phyloP scores from a whole-genome alignment of 2,329 filamentous ascomycete genomes.

The Tolypocladium tundrense region DNA sequence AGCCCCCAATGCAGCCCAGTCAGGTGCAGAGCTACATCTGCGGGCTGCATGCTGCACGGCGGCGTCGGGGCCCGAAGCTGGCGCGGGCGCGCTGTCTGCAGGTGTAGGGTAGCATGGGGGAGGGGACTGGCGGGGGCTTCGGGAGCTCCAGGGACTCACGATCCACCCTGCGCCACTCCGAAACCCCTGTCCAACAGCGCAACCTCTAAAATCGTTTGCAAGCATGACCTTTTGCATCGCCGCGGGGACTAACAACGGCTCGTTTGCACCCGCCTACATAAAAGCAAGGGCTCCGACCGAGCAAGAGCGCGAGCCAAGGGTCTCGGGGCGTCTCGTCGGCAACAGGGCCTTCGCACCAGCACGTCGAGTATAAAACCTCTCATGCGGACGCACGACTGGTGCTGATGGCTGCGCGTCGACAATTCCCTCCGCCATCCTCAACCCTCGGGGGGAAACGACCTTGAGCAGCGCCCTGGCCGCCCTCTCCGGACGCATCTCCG shows the following conservation, averaged over 20 bases:
- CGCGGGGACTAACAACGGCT: neutral
- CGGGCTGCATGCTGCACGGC: neutral
- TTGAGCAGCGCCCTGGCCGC: neutral
- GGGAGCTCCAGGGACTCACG: neutral
- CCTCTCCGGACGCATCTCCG: neutral
- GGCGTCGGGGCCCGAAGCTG: neutral
- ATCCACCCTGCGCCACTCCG: conserved; percentile 3
- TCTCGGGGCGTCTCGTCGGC: neutral
- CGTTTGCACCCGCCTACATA: neutral
- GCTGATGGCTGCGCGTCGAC: neutral
- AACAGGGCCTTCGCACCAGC: neutral
- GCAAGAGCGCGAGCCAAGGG: neutral
- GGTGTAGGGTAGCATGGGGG: neutral
- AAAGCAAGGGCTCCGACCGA: neutral
- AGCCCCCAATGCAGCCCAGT: neutral
- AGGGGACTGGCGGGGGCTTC: neutral
- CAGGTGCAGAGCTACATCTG: neutral
- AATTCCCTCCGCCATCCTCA: neutral
- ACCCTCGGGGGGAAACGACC: neutral
- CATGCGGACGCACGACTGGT: neutral
- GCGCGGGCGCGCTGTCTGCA: neutral
- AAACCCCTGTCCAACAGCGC: conserved; percentile 2
- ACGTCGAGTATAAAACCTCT: neutral
- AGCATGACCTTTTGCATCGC: neutral
- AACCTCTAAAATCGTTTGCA: neutral